Evolutionary conservation across 2,329 filamentous ascomycete genomes (phyloP).

Genomic region (Fusarium austroafricanum): DNA sequence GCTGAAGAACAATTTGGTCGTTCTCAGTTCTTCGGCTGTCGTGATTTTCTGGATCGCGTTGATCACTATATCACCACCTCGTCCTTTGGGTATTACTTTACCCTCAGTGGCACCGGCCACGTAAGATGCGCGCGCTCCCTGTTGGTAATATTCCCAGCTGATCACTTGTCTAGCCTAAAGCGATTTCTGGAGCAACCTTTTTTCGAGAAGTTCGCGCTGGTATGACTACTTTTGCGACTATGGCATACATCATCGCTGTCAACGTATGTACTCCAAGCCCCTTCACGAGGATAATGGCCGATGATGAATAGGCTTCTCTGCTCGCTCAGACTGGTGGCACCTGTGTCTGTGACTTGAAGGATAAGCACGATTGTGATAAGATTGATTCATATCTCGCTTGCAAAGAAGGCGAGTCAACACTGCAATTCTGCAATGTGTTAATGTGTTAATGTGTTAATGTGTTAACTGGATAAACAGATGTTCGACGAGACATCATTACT

Average conservation of each 20-base stretch:
- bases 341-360: slow-evolving; percentile 70
- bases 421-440: accelerated
- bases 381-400: slow-evolving; percentile 58
- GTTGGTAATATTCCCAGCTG: neutral
- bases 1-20: slow-evolving; percentile 21
- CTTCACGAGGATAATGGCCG: neutral
- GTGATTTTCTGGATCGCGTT: slow-evolving; percentile 52
- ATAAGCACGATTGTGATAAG: slow-evolving; percentile 61
- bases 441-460: neutral
- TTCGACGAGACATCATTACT: slow-evolving; percentile 83
- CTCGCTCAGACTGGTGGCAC: slow-evolving; percentile 81
- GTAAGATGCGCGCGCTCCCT: slow-evolving; percentile 57
- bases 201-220: slow-evolving; percentile 83
- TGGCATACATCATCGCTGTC: slow-evolving; percentile 87
- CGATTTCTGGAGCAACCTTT: slow-evolving; percentile 76
- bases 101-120: slow-evolving; percentile 75
- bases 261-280: slow-evolving; percentile 59
- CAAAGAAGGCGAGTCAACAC: slow-evolving; percentile 57
- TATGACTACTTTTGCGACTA: slow-evolving; percentile 81
- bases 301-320: slow-evolving; percentile 69
- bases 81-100: slow-evolving; percentile 70
- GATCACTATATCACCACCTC: slow-evolving; percentile 55
- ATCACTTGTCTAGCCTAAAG: slow-evolving; percentile 64
- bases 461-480: slow-evolving; percentile 49
- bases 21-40: slow-evolving; percentile 49